Percentiles rank a stretch among this genome's conserved stretches.
These are phyloP conservation scores for Metschnikowia kofuensis DNA, from an alignment of 805 yeast genomes.

Conservation along the genomic window DNA sequence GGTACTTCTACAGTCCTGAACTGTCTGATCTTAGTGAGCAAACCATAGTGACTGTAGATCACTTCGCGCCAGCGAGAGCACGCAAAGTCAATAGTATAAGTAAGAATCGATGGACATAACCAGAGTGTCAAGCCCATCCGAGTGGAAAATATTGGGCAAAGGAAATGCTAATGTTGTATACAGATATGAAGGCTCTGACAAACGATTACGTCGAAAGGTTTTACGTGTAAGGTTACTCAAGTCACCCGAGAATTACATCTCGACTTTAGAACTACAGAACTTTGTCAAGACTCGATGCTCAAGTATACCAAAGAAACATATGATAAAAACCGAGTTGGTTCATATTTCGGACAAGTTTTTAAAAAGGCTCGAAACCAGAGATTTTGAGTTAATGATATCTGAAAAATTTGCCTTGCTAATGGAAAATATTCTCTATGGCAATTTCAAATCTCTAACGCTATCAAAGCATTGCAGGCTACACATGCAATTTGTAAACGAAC, in stretches of 20 bases:
- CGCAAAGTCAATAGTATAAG: too few relatives aligned
- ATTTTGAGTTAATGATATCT: constrained; percentile 28
- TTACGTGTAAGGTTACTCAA: constrained; percentile 36
- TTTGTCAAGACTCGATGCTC: constrained; percentile 37
- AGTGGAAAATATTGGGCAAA: constrained; percentile 45
- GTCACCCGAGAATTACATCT: constrained; percentile 33
- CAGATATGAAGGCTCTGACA: constrained; percentile 35
- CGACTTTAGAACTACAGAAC: constrained; percentile 40
- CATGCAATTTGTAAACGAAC: constrained; percentile 10
- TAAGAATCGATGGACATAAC: not conserved
- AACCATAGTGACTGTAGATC: constrained; percentile 1
- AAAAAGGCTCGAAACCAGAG: constrained; percentile 24
- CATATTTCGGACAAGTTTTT: constrained; percentile 31
- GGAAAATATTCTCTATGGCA: constrained; percentile 39
- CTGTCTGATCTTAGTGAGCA: not conserved
- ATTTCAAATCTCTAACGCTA: constrained; percentile 24
- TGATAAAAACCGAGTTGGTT: constrained; percentile 32
- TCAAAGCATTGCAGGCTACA: constrained; percentile 38
- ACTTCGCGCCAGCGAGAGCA: not conserved
- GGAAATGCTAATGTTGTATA: constrained; percentile 52
- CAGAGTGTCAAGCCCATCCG: constrained; percentile 12
- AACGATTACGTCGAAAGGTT: constrained; percentile 33
- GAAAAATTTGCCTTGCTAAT: constrained; percentile 45
- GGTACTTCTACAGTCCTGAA: not conserved
- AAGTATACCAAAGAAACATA: constrained; percentile 25